Percentiles rank a stretch among this genome's conserved stretches.
Evolutionary conservation across 2,329 filamentous ascomycete genomes (phyloP).

Genomic region (Fusarium solani-melongenae): DNA sequence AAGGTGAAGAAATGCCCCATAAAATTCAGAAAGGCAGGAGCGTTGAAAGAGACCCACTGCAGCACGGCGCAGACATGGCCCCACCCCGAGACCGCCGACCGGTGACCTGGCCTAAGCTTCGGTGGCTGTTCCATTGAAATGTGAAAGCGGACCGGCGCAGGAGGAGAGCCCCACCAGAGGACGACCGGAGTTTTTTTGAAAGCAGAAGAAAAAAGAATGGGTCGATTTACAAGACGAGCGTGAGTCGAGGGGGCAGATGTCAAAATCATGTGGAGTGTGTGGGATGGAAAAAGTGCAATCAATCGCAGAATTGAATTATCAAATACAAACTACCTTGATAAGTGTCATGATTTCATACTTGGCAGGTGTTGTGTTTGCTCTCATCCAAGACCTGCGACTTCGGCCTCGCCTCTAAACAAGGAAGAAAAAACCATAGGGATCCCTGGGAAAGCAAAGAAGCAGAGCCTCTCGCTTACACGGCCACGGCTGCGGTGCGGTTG

Average conservation of each 20-base stretch:
- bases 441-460: not conserved
- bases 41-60: not conserved
- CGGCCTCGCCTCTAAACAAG: not conserved
- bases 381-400: constrained; percentile 19
- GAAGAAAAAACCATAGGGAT: not conserved
- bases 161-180: constrained; percentile 9
- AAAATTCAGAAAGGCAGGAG: not conserved
- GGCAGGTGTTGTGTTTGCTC: not conserved
- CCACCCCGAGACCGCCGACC: constrained; percentile 34
- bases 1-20: constrained; percentile 19
- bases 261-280: not conserved
- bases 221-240: not conserved
- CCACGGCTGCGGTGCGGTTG: not conserved
- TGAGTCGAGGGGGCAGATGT: constrained; percentile 27
- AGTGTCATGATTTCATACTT: not conserved
- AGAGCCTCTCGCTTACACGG: constrained; percentile 10
- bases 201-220: constrained; percentile 9
- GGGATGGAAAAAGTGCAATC: not conserved
- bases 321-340: not conserved
- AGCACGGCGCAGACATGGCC: constrained; percentile 17
- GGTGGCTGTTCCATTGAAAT: constrained; percentile 14
- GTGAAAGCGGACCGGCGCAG: not conserved
- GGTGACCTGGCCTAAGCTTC: constrained; percentile 12
- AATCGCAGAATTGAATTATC: not conserved
- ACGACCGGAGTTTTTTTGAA: constrained; percentile 8